A percentile compares a stretch with the other conserved stretches of the same genome.
Evolutionary conservation across 495 filamentous ascomycete genomes (phyloP).

Genomic region (Trichoderma orchidacearum): DNA sequence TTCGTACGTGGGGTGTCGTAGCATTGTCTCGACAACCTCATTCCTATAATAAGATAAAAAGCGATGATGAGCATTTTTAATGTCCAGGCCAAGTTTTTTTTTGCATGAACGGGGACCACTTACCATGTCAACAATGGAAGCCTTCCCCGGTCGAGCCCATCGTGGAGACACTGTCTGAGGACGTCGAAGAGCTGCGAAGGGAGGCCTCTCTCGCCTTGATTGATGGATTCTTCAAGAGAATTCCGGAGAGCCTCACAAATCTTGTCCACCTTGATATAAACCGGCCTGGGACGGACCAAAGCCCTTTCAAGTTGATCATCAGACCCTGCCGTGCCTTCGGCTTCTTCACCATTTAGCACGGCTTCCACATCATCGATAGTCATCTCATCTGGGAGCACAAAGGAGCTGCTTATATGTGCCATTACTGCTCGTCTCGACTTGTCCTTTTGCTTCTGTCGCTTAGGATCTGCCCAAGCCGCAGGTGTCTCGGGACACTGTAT

Average conservation of each 20-base stretch:
- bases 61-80: too few relatives aligned
- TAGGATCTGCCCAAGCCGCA: background rate
- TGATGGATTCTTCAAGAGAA: background rate
- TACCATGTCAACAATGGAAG: background rate
- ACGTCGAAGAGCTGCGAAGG: constrained; percentile 8
- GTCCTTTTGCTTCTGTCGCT: background rate
- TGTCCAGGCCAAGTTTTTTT: too few relatives aligned
- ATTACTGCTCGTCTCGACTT: constrained; percentile 3
- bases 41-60: background rate
- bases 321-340: background rate
- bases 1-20: background rate
- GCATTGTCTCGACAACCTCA: background rate
- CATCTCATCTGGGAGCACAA: constrained; percentile 9
- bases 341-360: constrained; percentile 2
- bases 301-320: background rate
- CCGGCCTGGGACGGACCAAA: background rate
- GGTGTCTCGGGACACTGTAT: constrained; percentile 6
- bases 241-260: constrained; percentile 9
- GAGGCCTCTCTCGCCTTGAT: background rate
- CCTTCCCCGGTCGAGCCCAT: background rate
- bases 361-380: background rate
- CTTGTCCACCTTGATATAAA: background rate
- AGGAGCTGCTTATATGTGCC: constrained; percentile 3
- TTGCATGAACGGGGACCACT: background rate
- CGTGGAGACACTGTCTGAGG: background rate